Evolutionary conservation across 2,329 filamentous ascomycete genomes (phyloP), one percentile per base, ranked within the genome.

Genomic region (Nemania diffusa): DNA sequence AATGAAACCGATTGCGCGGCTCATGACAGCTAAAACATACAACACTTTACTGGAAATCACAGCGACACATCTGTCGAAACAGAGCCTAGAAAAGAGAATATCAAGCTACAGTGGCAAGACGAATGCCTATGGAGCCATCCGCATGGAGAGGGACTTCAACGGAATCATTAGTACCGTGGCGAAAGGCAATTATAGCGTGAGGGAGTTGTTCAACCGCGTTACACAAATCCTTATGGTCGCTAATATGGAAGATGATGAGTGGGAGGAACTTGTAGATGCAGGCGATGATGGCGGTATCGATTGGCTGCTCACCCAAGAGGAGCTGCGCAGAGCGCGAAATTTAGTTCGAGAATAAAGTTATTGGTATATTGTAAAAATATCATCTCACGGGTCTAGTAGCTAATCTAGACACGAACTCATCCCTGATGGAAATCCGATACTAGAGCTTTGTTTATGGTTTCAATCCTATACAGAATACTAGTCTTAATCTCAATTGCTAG

Each of bases 221-320:
- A 82, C 84, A 65, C 91, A 94, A 80, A 90, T 93, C 77, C 88
- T 87, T 51, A 84, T 93, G 79, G 84, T 93, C 1, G 86, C 92
- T 79, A 91, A 91, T 70, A 92, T 94, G 91, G 92, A 94, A 73
- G 90, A 92, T 34, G 92, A 94, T 67, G 92, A 94, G 77, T 93
- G 91, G 89, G 90, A 92, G 40, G 91, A 92, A 73, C 78, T 91
- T 17, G 70, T 59, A n/a, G 74, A 73, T 2, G 78, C 84, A 44
- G 77, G 82, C 37, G 82, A 81, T 50, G 84, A 87, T 37, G 87
- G 85, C 29, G 88, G 85, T 32, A 85, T 92, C 71, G 83, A 83
- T 55, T 90, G 88, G 88, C 84, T 86, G 37, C 72, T 91, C 62
- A 85, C 82, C 72, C 81, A 80, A 24, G 90, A 91, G 64, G 91